Base-by-base conservation (phyloP, 2,329 filamentous ascomycete species). In the Karstenula rhodostoma region DNA sequence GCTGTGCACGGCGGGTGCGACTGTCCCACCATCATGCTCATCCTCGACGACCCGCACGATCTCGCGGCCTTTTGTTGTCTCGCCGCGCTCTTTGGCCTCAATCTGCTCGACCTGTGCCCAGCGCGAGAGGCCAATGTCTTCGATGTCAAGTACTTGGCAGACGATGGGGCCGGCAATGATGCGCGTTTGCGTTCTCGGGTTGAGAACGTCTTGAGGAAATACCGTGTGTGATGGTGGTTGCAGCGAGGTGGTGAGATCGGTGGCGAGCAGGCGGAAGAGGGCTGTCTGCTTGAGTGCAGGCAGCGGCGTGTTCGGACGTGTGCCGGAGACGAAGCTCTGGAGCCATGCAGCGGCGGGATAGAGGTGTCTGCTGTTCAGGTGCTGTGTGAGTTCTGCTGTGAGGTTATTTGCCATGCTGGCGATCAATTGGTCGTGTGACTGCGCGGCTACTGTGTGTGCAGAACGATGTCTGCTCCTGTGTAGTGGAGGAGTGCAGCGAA, bases 81-180 rank as follows among this genome's bases (percentile, higher is more conserved):
- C 91, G 0, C 92, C 92, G 13, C 90, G 84, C 70, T 90, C 88
- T 47, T 88, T 82, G 46, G 88, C 86, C 76, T 94, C 91, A 7
- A 95, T 87, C 35, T 89, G 88, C 76, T 97, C 93, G 33, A 97
- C 86, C 77, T 97, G 93, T 65, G 92, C 90, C 92, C 94, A 96
- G 54, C 90, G 86, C 68, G 90, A 93, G 55, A 86, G 84, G 2
- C 89, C 86, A 22, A 98, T 85, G 73, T 98, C 94, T 73, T 96
- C 90, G 8, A 98, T 83, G 69, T 96, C 93, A 1, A 97, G 80
- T 0, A 98, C 86, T 77, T 98, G 95, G 1, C 95, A 89, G 3
- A 90, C 83, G 0, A 94, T 83, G 33, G 92, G 86, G 1, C 83
- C 83, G 0, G 80, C 62, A 0, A 98, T 80, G 0, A 78, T 80